Evolutionary conservation across 768 basidiomycete genomes (phyloP).

Genomic region (Sarcomyxa edulis): DNA sequence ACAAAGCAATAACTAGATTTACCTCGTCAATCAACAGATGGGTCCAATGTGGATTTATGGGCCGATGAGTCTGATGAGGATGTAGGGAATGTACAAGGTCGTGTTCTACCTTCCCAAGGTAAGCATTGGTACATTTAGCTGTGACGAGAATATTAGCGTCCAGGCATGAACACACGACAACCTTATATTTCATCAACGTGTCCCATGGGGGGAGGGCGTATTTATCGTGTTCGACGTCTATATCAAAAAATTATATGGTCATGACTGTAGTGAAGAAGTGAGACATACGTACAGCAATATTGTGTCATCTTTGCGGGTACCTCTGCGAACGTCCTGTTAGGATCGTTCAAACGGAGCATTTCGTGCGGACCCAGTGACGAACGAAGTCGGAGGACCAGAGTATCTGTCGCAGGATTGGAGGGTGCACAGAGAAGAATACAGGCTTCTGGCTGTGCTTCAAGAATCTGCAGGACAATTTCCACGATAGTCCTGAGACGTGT

Average conservation of each 20-base stretch:
- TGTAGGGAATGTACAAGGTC: constrained; percentile 31
- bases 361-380: constrained; percentile 31
- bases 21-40: constrained; percentile 50
- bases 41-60: constrained; percentile 43
- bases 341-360: constrained; percentile 44
- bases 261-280: neutral
- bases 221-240: constrained; percentile 41
- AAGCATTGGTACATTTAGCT: constrained; percentile 39
- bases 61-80: constrained; percentile 27
- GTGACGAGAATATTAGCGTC: constrained; percentile 39
- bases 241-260: neutral
- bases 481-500: constrained; percentile 34
- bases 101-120: constrained; percentile 33
- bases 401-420: constrained; percentile 48
- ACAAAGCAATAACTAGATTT: constrained; percentile 1
- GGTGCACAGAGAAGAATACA: constrained; percentile 48
- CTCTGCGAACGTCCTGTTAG: constrained; percentile 44
- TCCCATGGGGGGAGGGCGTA: constrained; percentile 43
- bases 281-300: constrained; percentile 36
- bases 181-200: constrained; percentile 38
- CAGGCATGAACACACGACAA: constrained; percentile 41
- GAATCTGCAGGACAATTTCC: constrained; percentile 44
- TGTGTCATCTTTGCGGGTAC: constrained; percentile 39
- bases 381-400: constrained; percentile 35
- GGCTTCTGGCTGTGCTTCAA: constrained; percentile 38